Conservation (phyloP, 169 alveolate species). For the Nephromyces sp. region DNA sequence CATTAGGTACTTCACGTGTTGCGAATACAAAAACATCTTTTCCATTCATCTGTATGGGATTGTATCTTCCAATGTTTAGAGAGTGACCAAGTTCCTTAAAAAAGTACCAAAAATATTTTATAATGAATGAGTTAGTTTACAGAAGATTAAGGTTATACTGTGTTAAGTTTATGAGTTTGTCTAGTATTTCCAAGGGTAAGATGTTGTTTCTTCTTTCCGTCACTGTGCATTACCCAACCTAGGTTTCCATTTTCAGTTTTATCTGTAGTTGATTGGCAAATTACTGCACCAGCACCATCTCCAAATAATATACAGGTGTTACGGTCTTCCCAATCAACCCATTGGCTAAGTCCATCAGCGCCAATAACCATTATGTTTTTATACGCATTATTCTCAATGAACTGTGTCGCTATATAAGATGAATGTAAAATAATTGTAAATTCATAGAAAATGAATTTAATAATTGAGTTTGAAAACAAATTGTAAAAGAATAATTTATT, state of each 20-base stretch:
- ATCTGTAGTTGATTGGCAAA: neutral
- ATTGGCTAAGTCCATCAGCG: constrained; percentile 46
- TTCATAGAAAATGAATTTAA: too few relatives aligned
- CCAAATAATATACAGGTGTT: constrained; percentile 52
- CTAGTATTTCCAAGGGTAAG: constrained; percentile 22
- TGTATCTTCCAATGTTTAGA: constrained; percentile 14
- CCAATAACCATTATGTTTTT: constrained; percentile 37
- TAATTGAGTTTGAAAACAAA: too few relatives aligned
- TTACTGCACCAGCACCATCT: constrained; percentile 46
- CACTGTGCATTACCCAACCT: constrained; percentile 2
- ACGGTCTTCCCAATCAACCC: constrained; percentile 51
- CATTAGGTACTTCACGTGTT: constrained; percentile 37
- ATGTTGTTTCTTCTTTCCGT: constrained; percentile 25
- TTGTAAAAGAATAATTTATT: too few relatives aligned
- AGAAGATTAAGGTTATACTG: constrained; percentile 10
- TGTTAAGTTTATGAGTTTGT: constrained; percentile 27
- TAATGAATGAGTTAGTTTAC: constrained; percentile 10
- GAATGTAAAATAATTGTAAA: too few relatives aligned
- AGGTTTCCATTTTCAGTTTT: neutral
- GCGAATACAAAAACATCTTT: constrained; percentile 51
- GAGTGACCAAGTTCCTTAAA: neutral
- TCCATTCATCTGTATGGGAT: constrained; percentile 48
- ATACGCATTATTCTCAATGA: constrained; percentile 9
- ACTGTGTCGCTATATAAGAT: neutral
- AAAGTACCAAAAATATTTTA: neutral